Conservation (phyloP, 306 rosid species). For the Corylus avellana region DNA sequence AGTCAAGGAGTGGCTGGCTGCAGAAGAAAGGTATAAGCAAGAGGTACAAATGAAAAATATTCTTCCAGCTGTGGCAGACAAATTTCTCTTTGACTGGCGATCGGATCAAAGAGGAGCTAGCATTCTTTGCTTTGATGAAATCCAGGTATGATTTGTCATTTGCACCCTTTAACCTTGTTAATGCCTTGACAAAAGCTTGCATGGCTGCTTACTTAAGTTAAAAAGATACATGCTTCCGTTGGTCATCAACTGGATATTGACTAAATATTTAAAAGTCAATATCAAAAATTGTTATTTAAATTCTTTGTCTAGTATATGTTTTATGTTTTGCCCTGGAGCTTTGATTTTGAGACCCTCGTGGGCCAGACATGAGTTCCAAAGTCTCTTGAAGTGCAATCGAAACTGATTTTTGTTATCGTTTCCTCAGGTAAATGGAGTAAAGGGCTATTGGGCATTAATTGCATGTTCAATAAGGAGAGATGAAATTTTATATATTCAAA, state of each 20-base stretch:
- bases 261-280: not conserved
- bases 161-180: not conserved
- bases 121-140: slow-evolving; percentile 94
- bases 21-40: slow-evolving; percentile 85
- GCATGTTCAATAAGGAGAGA: not conserved
- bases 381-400: not conserved
- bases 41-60: slow-evolving; percentile 86
- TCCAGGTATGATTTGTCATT: slow-evolving; percentile 55
- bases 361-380: not conserved
- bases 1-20: slow-evolving; percentile 92
- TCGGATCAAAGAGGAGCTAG: slow-evolving; percentile 74
- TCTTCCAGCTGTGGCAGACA: slow-evolving; percentile 91
- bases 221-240: not conserved
- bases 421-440: not conserved
- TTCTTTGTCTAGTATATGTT: not conserved
- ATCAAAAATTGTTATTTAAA: not conserved
- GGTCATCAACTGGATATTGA: not conserved
- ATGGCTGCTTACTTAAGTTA: not conserved
- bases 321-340: not conserved
- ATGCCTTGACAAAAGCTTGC: not conserved
- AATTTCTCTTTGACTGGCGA: slow-evolving; percentile 61
- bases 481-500: not conserved
- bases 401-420: not conserved
- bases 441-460: not conserved
- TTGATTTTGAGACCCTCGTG: not conserved